Conservation (phyloP, 2,329 filamentous ascomycete genomes). For the Calycina marina region DNA sequence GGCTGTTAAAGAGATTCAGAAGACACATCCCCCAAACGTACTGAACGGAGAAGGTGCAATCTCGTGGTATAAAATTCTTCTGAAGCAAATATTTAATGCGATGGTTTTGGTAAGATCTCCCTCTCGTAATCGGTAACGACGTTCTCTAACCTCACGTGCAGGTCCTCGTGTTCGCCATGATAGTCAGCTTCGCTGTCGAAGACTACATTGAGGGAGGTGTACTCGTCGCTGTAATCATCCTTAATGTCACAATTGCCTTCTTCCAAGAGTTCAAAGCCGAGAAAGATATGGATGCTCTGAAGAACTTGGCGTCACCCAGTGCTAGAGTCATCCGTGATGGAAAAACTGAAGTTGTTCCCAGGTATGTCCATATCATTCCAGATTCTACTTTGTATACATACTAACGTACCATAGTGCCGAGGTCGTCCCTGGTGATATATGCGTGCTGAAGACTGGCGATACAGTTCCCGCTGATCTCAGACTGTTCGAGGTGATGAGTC, state of each 20-base stretch:
- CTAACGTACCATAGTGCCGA: conserved; percentile 24
- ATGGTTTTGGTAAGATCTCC: conserved; percentile 51
- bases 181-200: conserved; percentile 31
- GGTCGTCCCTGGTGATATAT: conserved; percentile 64
- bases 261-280: conserved; percentile 45
- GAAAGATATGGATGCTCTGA: conserved; percentile 42
- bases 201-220: conserved; percentile 45
- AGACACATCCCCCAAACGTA: conserved; percentile 52
- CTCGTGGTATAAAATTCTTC: conserved; percentile 55
- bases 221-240: conserved; percentile 40
- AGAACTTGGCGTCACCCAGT: conserved; percentile 38
- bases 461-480: conserved; percentile 84
- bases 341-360: conserved; percentile 26
- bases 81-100: conserved; percentile 61
- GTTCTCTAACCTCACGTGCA: conserved; percentile 5
- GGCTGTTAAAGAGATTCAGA: conserved; percentile 43
- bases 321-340: conserved; percentile 42
- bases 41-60: conserved; percentile 54
- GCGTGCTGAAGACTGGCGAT: conserved; percentile 83
- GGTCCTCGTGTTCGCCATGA: conserved; percentile 24
- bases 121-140: neutral
- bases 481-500: conserved; percentile 39
- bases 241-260: conserved; percentile 43
- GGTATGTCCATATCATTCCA: too few species aligned
- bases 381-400: too few species aligned